Evolutionary conservation across 345 rosid species (phyloP).

Genomic region (Hirschfeldia incana): DNA sequence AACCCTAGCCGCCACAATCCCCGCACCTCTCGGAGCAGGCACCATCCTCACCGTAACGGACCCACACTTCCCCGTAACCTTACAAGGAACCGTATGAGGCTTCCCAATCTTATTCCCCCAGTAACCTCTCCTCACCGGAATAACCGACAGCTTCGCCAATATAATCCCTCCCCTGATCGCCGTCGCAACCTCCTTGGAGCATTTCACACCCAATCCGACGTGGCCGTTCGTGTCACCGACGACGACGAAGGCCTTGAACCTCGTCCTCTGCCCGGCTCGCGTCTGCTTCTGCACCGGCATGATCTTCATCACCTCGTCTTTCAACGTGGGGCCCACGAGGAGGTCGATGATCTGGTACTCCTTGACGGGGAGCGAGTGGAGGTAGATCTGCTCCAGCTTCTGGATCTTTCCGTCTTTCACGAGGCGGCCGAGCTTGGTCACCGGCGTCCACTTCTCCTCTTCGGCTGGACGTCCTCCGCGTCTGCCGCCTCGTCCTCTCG

Average conservation of each 20-base stretch:
- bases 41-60: constrained; percentile 85
- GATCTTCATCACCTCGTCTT: constrained; percentile 96
- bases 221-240: constrained; percentile 73
- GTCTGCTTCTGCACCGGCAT: constrained; percentile 93
- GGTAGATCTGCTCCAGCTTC: constrained; percentile 71
- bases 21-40: constrained; percentile 84
- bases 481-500: constrained; percentile 55
- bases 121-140: constrained; percentile 81
- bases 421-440: constrained; percentile 88
- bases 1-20: constrained; percentile 84
- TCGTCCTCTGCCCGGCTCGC: constrained; percentile 75
- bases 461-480: constrained; percentile 64
- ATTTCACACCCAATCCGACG: constrained; percentile 80
- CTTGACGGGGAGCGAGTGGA: constrained; percentile 85
- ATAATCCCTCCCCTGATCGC: constrained; percentile 77
- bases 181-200: constrained; percentile 79
- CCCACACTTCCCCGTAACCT: constrained; percentile 86
- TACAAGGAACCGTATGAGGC: constrained; percentile 84
- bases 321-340: constrained; percentile 66
- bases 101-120: constrained; percentile 90
- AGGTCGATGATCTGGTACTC: constrained; percentile 82
- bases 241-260: constrained; percentile 85
- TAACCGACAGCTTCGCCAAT: constrained; percentile 70
- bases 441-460: constrained; percentile 86
- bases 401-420: constrained; percentile 53